Evolutionary conservation across 495 filamentous ascomycete genomes (phyloP).

Genomic region (Penicillium riverlandense): DNA sequence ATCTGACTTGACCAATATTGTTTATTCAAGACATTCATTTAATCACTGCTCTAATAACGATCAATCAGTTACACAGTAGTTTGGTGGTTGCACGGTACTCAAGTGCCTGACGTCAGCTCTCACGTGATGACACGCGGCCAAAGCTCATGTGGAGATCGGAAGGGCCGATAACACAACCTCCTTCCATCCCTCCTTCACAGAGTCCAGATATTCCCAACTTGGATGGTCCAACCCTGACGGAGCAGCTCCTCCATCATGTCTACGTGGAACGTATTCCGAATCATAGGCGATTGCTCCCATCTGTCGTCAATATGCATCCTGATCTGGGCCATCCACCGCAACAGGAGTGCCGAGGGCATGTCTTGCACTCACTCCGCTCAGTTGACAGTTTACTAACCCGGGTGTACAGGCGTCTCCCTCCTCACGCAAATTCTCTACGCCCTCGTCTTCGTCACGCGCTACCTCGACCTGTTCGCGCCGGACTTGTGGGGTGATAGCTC

Average conservation of each 20-base stretch:
- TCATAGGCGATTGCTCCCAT: slow-evolving; percentile 77
- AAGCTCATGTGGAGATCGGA: slow-evolving; percentile 5
- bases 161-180: slow-evolving; percentile 1
- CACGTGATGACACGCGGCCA: slow-evolving; percentile 20
- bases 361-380: not conserved
- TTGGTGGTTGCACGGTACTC: no score
- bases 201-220: not conserved
- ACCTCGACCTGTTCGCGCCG: slow-evolving; percentile 70
- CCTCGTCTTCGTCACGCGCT: slow-evolving; percentile 77
- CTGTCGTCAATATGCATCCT: slow-evolving; percentile 79
- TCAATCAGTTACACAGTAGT: no score
- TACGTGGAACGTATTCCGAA: slow-evolving; percentile 61
- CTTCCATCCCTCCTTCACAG: not conserved
- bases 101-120: slow-evolving; percentile 10
- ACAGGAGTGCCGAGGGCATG: slow-evolving; percentile 79
- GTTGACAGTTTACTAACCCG: not conserved
- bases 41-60: no score
- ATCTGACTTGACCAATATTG: no score
- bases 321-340: slow-evolving; percentile 84
- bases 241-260: slow-evolving; percentile 15
- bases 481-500: slow-evolving; percentile 2
- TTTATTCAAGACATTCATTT: no score
- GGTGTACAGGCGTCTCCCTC: slow-evolving; percentile 69
- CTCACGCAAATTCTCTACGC: slow-evolving; percentile 88
- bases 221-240: not conserved